Percentiles rank a stretch among this genome's conserved stretches.
Conservation (phyloP, 176 grass and related monocot species). For the Pharus latifolius region DNA sequence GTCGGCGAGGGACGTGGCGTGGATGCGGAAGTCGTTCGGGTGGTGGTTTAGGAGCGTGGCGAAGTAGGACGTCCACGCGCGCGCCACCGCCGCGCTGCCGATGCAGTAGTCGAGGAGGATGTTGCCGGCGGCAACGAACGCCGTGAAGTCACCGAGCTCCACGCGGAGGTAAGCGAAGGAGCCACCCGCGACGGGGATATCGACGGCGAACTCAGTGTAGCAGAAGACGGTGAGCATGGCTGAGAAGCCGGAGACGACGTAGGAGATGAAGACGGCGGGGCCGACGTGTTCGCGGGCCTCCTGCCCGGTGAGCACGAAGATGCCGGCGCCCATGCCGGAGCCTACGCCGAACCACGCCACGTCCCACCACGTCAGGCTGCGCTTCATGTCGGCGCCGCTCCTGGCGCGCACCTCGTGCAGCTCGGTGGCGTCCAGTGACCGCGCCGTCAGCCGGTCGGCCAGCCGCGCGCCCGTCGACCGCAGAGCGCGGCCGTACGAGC, state of each 20-base stretch:
- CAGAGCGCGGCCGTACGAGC: constrained; percentile 43
- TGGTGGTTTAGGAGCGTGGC: constrained; percentile 58
- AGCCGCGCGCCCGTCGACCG: constrained; percentile 46
- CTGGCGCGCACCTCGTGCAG: constrained; percentile 46
- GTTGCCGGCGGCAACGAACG: constrained; percentile 70
- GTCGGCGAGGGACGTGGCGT: constrained; percentile 26
- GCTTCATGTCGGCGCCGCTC: constrained; percentile 63
- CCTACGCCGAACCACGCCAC: constrained; percentile 77
- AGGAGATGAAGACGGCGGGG: constrained; percentile 80
- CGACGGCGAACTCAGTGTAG: constrained; percentile 95
- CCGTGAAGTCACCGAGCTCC: constrained; percentile 67
- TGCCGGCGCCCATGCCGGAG: constrained; percentile 66
- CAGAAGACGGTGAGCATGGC: constrained; percentile 98
- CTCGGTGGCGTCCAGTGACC: constrained; percentile 45
- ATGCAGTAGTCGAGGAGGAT: constrained; percentile 74
- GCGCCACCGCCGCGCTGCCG: constrained; percentile 52
- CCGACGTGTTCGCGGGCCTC: constrained; percentile 49
- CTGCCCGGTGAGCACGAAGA: constrained; percentile 77
- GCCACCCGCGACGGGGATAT: constrained; percentile 82
- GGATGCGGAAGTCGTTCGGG: constrained; percentile 68
- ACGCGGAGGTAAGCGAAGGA: constrained; percentile 72
- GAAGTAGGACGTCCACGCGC: constrained; percentile 90
- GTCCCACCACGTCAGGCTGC: constrained; percentile 71
- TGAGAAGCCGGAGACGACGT: constrained; percentile 71
- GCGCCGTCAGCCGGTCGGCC: constrained; percentile 30